Base-by-base conservation (phyloP, 2,329 filamentous ascomycete species). In the Capronia epimyces region DNA sequence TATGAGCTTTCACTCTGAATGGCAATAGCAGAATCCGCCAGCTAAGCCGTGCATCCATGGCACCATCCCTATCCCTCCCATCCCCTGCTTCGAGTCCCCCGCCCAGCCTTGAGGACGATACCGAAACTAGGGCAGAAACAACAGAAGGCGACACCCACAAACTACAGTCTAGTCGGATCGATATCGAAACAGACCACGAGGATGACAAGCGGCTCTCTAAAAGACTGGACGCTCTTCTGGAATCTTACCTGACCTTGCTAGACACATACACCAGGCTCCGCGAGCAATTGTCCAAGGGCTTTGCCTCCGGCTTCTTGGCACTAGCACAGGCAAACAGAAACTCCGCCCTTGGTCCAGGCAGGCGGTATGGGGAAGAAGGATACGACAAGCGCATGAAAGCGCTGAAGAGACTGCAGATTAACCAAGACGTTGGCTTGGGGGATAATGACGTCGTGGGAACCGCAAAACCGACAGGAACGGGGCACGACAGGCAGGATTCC, bases 301-400 rank as follows among this genome's bases (percentile, higher is more conserved):
- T 63, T 20, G 54, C 59, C 7, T 32, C 47, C 67, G 74, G 73
- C 3, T 76, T 74, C 54, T 63, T 76, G 32, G 68, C 71, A 31
- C 68, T 77, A 25, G 69, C 74, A 16, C 69, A 74, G 50, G 74
- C 74, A 31, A 76, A 76, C 54, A 73, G 72, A 53, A 69, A 67
- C 24, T 71, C 69, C 52, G 59, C 57, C 12, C 45, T 62, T 10
- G 64, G 65, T 21, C 63, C 66, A 13, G 70, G 70, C 13, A 67
- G 71, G 48, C 63, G 69, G 43, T 74, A 72, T 64, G 74, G 74
- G 12, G 65, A 70, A 29, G 73, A 76, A 46, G 74, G 71, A 55
- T 77, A 75, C 52, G 74, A 77, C 62, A 69, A 71, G 40, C 65
- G 74, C 25, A 76, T 76, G 74, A 74, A 75, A 58, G 72, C 73